Evolutionary conservation across 176 grass and related monocot species (phyloP).

Genomic region (Oryza glaberrima): DNA sequence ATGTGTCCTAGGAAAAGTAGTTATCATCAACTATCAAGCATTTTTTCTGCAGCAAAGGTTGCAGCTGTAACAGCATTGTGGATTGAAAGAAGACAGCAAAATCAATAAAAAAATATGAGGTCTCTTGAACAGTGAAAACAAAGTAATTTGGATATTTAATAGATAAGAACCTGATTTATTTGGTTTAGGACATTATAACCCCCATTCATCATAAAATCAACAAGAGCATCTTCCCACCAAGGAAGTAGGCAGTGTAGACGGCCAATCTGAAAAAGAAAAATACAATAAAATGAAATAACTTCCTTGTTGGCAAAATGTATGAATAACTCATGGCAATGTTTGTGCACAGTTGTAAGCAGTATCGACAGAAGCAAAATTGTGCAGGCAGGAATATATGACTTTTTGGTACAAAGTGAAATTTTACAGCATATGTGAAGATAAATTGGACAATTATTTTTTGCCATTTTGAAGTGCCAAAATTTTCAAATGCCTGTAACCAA

Average conservation of each 20-base stretch:
- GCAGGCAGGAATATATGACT: constrained; percentile 7
- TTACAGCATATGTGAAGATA: neutral
- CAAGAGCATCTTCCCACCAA: constrained; percentile 93
- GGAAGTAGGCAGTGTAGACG: constrained; percentile 86
- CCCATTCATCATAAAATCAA: constrained; percentile 91
- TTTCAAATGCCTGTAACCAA: neutral
- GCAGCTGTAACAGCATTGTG: neutral
- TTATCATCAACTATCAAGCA: neutral
- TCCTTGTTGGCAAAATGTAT: neutral
- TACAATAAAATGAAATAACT: neutral
- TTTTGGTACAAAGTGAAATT: neutral
- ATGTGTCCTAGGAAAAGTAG: neutral
- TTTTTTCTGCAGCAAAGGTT: no score
- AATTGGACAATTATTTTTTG: constrained; percentile 18
- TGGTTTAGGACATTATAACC: constrained; percentile 86
- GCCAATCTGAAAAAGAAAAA: constrained; percentile 62
- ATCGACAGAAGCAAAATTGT: neutral
- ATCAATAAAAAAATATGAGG: constrained; percentile 1
- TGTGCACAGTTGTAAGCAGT: constrained; percentile 21
- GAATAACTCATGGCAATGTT: neutral
- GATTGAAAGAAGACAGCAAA: neutral
- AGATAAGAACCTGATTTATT: constrained; percentile 73
- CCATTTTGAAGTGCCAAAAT: neutral
- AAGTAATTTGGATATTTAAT: constrained; percentile 6
- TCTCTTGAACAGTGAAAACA: neutral